Percentiles rank a stretch among this genome's conserved stretches.
phyloP scores from a whole-genome alignment of 352 stramenopile genomes.

The Halophytophthora polymorphica region DNA sequence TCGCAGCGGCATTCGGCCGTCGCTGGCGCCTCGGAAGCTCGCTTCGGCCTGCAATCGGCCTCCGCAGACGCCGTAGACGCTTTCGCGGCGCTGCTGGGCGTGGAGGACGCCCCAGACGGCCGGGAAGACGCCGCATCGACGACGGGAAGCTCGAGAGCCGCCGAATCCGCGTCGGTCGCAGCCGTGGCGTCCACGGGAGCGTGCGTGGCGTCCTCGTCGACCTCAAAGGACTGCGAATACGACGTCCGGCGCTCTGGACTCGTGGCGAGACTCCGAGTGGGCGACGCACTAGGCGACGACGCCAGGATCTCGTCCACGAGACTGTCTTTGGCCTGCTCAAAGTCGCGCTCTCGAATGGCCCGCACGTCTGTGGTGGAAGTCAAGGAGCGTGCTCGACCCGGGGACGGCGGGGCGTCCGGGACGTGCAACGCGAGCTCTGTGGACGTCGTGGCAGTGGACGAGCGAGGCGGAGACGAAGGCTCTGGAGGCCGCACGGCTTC shows the following conservation, averaged over 20 bases:
- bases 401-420: constrained; percentile 14
- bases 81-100: too few relatives aligned
- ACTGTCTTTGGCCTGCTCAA: constrained; percentile 70
- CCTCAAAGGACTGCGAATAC: constrained; percentile 52
- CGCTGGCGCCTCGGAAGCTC: too few relatives aligned
- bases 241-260: constrained; percentile 33
- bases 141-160: too few relatives aligned
- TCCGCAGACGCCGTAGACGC: too few relatives aligned
- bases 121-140: too few relatives aligned
- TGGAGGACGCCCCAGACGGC: too few relatives aligned
- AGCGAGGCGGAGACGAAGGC: constrained; percentile 3
- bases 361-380: constrained; percentile 35
- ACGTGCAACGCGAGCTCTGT: constrained; percentile 1
- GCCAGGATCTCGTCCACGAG: constrained; percentile 59
- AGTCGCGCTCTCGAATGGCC: constrained; percentile 51
- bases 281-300: constrained; percentile 18
- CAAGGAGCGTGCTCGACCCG: constrained; percentile 36
- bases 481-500: too few relatives aligned
- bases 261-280: constrained; percentile 6
- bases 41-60: too few relatives aligned
- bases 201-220: constrained; percentile 12
- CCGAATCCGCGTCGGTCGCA: too few relatives aligned
- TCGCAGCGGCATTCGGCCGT: too few relatives aligned
- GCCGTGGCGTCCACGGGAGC: constrained; percentile 2
- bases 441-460: constrained; percentile 8